Evolutionary conservation across 2,329 filamentous ascomycete species (phyloP).

Genomic region (Colletotrichum tanaceti): DNA sequence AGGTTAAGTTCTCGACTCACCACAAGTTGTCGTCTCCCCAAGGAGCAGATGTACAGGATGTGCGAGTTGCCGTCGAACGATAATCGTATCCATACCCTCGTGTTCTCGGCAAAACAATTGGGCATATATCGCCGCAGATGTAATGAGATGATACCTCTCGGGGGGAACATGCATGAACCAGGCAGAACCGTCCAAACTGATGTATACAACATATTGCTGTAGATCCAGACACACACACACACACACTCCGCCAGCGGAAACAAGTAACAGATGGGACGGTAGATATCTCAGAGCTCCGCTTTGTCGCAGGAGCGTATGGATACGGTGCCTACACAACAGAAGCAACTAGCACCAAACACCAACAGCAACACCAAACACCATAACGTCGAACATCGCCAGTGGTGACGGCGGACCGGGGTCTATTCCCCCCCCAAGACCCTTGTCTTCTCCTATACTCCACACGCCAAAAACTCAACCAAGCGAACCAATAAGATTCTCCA

Average conservation of each 20-base stretch:
- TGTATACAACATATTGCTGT: background rate
- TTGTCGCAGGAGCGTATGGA: background rate
- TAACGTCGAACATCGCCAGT: background rate
- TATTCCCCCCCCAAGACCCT: conserved; percentile 8
- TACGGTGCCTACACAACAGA: background rate
- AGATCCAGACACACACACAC: too few species aligned
- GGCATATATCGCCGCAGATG: background rate
- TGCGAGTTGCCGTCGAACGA: too few species aligned
- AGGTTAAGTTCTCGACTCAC: too few species aligned
- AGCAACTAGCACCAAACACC: background rate
- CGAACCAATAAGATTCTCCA: conserved; percentile 12
- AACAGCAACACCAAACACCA: background rate
- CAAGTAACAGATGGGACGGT: background rate
- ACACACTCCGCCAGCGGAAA: background rate
- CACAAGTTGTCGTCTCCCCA: background rate
- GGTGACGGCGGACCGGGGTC: conserved; percentile 15
- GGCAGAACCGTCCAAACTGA: background rate
- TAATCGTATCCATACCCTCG: too few species aligned
- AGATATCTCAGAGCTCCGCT: background rate
- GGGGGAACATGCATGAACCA: conserved; percentile 7
- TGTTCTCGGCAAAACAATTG: background rate
- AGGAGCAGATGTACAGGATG: too few species aligned
- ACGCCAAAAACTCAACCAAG: conserved; percentile 9
- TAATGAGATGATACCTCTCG: conserved; percentile 26
- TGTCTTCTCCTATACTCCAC: background rate